phyloP scores from a whole-genome alignment of 768 basidiomycete species.

The Macrolepiota fuliginosa region DNA sequence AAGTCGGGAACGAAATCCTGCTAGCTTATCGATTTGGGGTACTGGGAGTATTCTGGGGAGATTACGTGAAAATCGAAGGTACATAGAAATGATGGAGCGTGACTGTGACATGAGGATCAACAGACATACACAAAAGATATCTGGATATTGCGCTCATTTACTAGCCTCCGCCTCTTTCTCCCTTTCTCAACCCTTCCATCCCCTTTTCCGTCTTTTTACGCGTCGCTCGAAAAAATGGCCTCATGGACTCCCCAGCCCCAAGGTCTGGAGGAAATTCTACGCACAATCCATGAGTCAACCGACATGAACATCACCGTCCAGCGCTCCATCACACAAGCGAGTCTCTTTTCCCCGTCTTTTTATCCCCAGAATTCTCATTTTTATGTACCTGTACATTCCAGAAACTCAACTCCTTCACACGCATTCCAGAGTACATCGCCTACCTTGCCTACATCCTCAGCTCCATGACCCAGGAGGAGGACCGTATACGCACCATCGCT shows the following conservation, averaged over 20 bases:
- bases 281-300: constrained; percentile 89
- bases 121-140: constrained; percentile 26
- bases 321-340: constrained; percentile 78
- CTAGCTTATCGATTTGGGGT: constrained; percentile 11
- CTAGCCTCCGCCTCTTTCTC: constrained; percentile 21
- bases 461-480: constrained; percentile 77
- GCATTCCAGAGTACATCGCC: constrained; percentile 90
- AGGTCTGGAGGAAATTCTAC: constrained; percentile 88
- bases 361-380: constrained; percentile 16
- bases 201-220: constrained; percentile 27
- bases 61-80: background rate
- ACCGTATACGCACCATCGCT: constrained; percentile 92
- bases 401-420: constrained; percentile 88
- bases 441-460: constrained; percentile 95
- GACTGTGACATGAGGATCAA: constrained; percentile 17
- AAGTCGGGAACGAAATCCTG: background rate
- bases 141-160: constrained; percentile 23
- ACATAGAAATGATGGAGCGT: background rate
- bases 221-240: constrained; percentile 49
- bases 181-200: constrained; percentile 21
- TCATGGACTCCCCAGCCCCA: constrained; percentile 83
- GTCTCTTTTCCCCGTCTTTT: constrained; percentile 19
- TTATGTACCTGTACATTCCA: constrained; percentile 24
- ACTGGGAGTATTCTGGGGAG: background rate
- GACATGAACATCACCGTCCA: constrained; percentile 75